These are phyloP conservation scores for Clarkia xantiana DNA, from an alignment of 345 rosid genomes.

Conservation along the genomic window DNA sequence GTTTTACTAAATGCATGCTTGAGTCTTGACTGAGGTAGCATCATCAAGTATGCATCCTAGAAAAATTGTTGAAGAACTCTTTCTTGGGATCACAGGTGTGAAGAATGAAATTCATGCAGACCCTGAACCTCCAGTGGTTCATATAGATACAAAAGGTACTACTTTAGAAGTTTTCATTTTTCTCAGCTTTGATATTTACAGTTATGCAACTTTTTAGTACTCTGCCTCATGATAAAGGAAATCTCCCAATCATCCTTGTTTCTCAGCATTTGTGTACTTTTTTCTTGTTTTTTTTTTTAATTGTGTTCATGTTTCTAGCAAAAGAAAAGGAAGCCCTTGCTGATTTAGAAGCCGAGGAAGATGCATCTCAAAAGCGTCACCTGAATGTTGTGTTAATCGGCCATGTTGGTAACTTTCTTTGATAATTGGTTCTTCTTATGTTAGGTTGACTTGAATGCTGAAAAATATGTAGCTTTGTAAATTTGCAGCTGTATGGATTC, in stretches of 20 bases:
- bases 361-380: constrained; percentile 55
- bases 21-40: no score
- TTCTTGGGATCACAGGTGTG: no score
- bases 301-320: constrained; percentile 10
- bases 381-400: constrained; percentile 96
- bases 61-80: no score
- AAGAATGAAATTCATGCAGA: no score
- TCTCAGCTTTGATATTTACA: constrained; percentile 6
- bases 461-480: background rate
- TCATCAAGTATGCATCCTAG: no score
- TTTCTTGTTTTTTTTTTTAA: no score
- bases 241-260: no score
- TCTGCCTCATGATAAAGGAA: no score
- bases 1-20: no score
- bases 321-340: constrained; percentile 41
- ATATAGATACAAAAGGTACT: background rate
- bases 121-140: no score
- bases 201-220: constrained; percentile 1
- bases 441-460: no score
- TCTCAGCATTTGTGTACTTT: no score
- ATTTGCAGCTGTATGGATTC: background rate
- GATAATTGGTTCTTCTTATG: background rate
- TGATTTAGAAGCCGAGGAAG: constrained; percentile 25
- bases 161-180: background rate
- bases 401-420: constrained; percentile 69